A percentile compares a stretch with the other conserved stretches of the same genome.
phyloP scores from a whole-genome alignment of 306 rosid species.

The Cucumis melo region DNA sequence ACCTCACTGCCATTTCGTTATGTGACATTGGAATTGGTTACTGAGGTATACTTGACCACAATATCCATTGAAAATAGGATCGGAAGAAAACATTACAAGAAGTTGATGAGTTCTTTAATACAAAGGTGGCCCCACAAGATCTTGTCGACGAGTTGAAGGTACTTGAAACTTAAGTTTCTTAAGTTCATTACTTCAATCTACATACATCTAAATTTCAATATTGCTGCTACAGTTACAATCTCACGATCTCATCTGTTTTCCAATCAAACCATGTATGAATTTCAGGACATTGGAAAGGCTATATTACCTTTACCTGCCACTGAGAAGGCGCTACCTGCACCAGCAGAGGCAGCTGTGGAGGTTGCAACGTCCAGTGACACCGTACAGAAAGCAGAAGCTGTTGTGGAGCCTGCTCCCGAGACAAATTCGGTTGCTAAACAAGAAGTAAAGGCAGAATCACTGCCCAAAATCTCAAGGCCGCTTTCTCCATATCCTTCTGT shows the following conservation, averaged over 20 bases:
- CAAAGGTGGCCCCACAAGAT: slow-evolving; percentile 85
- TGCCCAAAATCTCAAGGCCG: slow-evolving; percentile 33
- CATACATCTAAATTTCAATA: background rate
- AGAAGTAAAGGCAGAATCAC: slow-evolving; percentile 49
- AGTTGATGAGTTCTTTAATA: slow-evolving; percentile 66
- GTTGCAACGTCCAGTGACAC: slow-evolving; percentile 16
- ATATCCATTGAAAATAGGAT: slow-evolving; percentile 33
- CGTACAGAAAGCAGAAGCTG: slow-evolving; percentile 11
- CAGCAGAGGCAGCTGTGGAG: slow-evolving; percentile 31
- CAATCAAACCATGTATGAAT: slow-evolving; percentile 12
- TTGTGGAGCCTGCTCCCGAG: slow-evolving; percentile 34
- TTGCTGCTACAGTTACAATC: background rate
- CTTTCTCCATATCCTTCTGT: slow-evolving; percentile 83
- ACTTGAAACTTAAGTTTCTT: background rate
- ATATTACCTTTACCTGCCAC: slow-evolving; percentile 46
- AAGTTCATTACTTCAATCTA: background rate
- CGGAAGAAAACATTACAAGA: slow-evolving; percentile 57
- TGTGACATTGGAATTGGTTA: background rate
- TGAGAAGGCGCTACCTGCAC: slow-evolving; percentile 57
- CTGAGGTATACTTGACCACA: background rate
- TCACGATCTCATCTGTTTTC: background rate
- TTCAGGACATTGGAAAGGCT: slow-evolving; percentile 76
- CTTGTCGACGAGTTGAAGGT: slow-evolving; percentile 77
- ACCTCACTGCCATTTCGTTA: background rate
- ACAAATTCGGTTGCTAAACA: slow-evolving; percentile 46